Percentiles rank a stretch among this genome's conserved stretches.
phyloP scores from a whole-genome alignment of 2,329 filamentous ascomycete species.

The Clathrospora elynae region DNA sequence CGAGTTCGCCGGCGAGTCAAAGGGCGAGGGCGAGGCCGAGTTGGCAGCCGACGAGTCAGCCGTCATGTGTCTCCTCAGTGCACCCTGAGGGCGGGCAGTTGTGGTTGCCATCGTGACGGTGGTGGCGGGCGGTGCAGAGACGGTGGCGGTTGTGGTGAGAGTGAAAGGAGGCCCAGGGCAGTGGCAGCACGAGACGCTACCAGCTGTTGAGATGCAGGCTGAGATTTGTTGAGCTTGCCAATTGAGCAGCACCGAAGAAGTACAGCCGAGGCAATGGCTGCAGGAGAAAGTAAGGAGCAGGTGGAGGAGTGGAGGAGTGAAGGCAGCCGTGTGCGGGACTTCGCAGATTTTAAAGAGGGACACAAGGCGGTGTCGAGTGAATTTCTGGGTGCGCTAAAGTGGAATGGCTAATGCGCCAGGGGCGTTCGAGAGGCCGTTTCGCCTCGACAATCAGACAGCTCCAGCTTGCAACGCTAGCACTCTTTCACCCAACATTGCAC shows the following conservation, averaged over 20 bases:
- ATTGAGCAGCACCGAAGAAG: constrained; percentile 5
- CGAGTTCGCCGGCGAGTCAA: constrained; percentile 66
- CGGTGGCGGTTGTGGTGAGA: constrained; percentile 5
- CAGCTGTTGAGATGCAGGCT: constrained; percentile 32
- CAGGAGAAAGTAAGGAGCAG: constrained; percentile 5
- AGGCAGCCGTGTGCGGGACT: constrained; percentile 17
- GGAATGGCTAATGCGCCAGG: constrained; percentile 19
- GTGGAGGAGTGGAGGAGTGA: constrained; percentile 9
- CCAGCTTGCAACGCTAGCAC: constrained; percentile 24
- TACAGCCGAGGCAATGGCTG: constrained; percentile 6
- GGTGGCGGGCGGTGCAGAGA: constrained; percentile 6
- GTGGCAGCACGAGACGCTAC: constrained; percentile 19
- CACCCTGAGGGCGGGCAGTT: constrained; percentile 59
- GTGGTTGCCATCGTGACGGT: constrained; percentile 59
- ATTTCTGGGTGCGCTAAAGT: constrained; percentile 23
- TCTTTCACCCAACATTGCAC: constrained; percentile 9
- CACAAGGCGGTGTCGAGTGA: constrained; percentile 32
- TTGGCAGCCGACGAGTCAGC: constrained; percentile 59
- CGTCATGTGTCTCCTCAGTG: constrained; percentile 54
- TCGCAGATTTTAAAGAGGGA: constrained; percentile 26
- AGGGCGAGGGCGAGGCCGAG: constrained; percentile 61
- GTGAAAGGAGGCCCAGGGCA: constrained; percentile 6
- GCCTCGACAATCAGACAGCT: constrained; percentile 16
- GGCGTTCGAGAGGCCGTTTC: constrained; percentile 25
- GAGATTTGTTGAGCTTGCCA: constrained; percentile 24